Evolutionary conservation across 2,329 filamentous ascomycete species (phyloP).

Genomic region (Talaromyces amestolkiae): DNA sequence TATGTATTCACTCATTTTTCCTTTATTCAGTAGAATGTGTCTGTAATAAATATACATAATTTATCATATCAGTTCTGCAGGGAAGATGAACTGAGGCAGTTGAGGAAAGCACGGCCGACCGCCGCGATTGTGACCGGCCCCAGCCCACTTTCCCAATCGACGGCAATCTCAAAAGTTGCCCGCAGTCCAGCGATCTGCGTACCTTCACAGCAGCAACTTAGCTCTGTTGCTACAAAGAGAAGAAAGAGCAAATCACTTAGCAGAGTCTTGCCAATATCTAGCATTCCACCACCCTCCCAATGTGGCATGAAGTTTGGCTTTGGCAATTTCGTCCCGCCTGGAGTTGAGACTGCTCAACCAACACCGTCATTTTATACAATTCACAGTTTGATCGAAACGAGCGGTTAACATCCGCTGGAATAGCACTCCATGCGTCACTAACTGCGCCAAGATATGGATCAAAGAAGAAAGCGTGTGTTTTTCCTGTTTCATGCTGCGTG

Average conservation of each 20-base stretch:
- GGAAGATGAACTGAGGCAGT: background rate
- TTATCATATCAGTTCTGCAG: background rate
- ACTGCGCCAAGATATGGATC: conserved; percentile 43
- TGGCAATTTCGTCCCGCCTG: conserved; percentile 32
- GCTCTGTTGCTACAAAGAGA: background rate
- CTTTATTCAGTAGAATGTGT: background rate
- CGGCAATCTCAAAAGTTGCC: conserved; percentile 2
- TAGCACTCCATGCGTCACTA: conserved; percentile 22
- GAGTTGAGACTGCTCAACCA: conserved; percentile 23
- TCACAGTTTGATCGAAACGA: background rate
- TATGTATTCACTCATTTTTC: background rate
- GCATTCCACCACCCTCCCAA: conserved; percentile 25
- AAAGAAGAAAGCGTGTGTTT: conserved; percentile 49
- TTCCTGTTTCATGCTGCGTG: background rate
- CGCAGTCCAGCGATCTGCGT: background rate
- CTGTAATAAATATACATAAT: background rate
- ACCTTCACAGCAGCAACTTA: background rate
- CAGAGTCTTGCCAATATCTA: background rate
- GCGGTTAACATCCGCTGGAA: conserved; percentile 11
- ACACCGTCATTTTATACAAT: conserved; percentile 1
- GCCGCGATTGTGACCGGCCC: background rate
- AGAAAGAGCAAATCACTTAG: background rate
- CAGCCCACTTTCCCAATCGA: conserved; percentile 9
- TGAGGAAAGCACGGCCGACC: background rate
- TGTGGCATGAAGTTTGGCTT: conserved; percentile 40